Percentiles rank a stretch among this genome's conserved stretches.
Evolutionary conservation across 345 rosid genomes (phyloP).

Genomic region (Camelina sativa): DNA sequence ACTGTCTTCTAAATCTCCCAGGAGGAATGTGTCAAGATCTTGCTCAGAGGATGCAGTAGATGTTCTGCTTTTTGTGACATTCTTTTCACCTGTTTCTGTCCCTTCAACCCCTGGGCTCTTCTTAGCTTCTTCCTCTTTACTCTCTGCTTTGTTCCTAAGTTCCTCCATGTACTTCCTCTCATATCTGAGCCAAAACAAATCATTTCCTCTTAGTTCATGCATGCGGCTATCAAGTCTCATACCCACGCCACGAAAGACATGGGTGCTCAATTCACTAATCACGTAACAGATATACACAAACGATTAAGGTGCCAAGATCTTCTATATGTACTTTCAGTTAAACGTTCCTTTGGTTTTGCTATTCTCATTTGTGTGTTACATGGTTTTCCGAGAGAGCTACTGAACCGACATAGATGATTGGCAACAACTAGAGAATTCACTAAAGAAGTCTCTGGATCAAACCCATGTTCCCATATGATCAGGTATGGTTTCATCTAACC

Average conservation of each 20-base stretch:
- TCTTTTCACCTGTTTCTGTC: conserved; percentile 51
- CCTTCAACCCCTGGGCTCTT: conserved; percentile 52
- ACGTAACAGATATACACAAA: conserved; percentile 51
- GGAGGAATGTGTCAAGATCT: conserved; percentile 83
- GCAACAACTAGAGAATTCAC: conserved; percentile 63
- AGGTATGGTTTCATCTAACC: conserved; percentile 1
- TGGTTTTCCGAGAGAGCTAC: conserved; percentile 46
- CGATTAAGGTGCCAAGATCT: conserved; percentile 53
- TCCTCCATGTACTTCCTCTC: conserved; percentile 84
- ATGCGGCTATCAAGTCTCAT: conserved; percentile 23
- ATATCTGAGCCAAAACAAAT: conserved; percentile 46
- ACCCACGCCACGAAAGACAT: background rate
- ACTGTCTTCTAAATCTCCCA: conserved; percentile 90
- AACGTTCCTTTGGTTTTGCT: background rate
- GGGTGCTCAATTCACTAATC: conserved; percentile 4
- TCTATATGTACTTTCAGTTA: background rate
- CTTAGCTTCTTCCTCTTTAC: conserved; percentile 56
- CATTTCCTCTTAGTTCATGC: conserved; percentile 22
- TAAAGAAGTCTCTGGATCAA: conserved; percentile 55
- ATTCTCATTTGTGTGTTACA: conserved; percentile 14
- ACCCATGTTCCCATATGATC: conserved; percentile 24
- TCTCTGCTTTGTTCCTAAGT: conserved; percentile 65
- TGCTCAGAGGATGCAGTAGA: conserved; percentile 74
- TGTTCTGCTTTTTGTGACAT: conserved; percentile 47
- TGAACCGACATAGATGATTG: conserved; percentile 56